These are phyloP conservation scores for Penicillium thymicola DNA, from an alignment of 2,329 filamentous ascomycete genomes.

Conservation along the genomic window DNA sequence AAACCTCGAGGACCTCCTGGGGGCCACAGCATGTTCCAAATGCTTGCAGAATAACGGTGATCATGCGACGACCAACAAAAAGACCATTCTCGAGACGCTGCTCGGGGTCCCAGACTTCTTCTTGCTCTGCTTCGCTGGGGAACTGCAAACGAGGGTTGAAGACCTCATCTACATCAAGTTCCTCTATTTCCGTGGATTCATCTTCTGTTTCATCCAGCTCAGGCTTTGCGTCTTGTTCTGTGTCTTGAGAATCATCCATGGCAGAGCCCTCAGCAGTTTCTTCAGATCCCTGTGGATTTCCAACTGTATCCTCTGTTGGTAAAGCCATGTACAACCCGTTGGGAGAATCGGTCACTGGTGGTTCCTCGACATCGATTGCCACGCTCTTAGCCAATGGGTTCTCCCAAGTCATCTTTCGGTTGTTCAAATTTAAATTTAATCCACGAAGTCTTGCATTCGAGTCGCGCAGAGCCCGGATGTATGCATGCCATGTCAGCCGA, in stretches of 20 bases:
- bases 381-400: conserved; percentile 27
- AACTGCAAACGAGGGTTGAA: conserved; percentile 1
- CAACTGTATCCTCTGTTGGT: conserved; percentile 13
- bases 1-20: conserved; percentile 37
- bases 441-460: conserved; percentile 30
- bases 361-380: conserved; percentile 4
- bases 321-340: conserved; percentile 27
- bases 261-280: not conserved
- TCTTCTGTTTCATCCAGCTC: conserved; percentile 7
- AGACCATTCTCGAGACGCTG: conserved; percentile 39
- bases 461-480: conserved; percentile 49
- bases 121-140: not conserved
- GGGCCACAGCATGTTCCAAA: conserved; percentile 39
- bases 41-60: conserved; percentile 39
- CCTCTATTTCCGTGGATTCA: conserved; percentile 3
- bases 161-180: conserved; percentile 6
- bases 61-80: conserved; percentile 42
- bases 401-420: conserved; percentile 26
- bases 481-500: conserved; percentile 63
- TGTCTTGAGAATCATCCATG: not conserved
- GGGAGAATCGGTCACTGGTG: conserved; percentile 8
- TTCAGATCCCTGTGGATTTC: not conserved
- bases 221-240: not conserved
- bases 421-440: conserved; percentile 11
- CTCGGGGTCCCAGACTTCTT: conserved; percentile 20